Evolutionary conservation across 768 basidiomycete genomes (phyloP).

Genomic region (Gelatoporia subvermispora): DNA sequence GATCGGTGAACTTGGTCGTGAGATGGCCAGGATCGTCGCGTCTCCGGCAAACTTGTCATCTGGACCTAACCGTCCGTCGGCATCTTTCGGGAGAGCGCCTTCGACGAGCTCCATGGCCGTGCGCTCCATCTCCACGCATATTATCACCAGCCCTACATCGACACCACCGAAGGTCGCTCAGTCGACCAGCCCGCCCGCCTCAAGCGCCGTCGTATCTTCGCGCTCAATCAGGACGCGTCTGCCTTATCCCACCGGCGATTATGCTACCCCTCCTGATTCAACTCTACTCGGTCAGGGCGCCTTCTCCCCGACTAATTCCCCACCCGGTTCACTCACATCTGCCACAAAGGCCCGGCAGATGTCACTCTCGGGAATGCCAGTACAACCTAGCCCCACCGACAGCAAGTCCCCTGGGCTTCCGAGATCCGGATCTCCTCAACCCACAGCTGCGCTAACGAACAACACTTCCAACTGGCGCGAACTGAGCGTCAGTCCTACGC

Average conservation of each 20-base stretch:
- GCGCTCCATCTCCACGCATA: conserved; percentile 24
- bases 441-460: conserved; percentile 37
- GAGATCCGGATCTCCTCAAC: conserved; percentile 8
- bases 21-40: conserved; percentile 70
- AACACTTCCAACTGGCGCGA: conserved; percentile 36
- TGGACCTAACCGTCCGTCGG: conserved; percentile 43
- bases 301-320: conserved; percentile 49
- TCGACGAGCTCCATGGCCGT: conserved; percentile 43
- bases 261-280: conserved; percentile 58
- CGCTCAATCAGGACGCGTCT: conserved; percentile 47
- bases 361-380: conserved; percentile 46
- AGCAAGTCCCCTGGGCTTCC: conserved; percentile 19
- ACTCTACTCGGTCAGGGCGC: conserved; percentile 30
- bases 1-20: conserved; percentile 68
- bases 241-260: conserved; percentile 83
- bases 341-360: conserved; percentile 32
- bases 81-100: conserved; percentile 39
- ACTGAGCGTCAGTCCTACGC: conserved; percentile 59
- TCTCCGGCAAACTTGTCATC: conserved; percentile 48
- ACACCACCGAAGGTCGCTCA: conserved; percentile 46
- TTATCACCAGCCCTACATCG: conserved; percentile 23
- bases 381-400: conserved; percentile 9
- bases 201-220: conserved; percentile 40
- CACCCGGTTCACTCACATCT: conserved; percentile 31
- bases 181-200: conserved; percentile 55